Percentiles rank a stretch among this genome's conserved stretches.
Conservation (phyloP, 2,329 filamentous ascomycete species). For the Calonectria henricotiae region DNA sequence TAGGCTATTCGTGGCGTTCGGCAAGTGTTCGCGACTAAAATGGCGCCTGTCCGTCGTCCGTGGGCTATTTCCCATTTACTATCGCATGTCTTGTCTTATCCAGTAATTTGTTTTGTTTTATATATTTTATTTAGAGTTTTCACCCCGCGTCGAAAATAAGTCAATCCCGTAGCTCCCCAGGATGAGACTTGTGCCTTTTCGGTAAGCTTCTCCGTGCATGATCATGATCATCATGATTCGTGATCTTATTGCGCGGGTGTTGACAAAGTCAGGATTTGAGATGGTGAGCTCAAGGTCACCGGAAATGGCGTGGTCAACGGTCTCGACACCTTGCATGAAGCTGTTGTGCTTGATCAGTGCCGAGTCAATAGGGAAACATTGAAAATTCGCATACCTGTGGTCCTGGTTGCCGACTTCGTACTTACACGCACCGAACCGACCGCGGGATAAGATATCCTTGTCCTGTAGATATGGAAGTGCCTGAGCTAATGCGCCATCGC, state of each 20-base stretch:
- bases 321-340: constrained; percentile 98
- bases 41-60: no score
- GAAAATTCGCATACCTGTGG: constrained; percentile 73
- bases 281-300: constrained; percentile 92
- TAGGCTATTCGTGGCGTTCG: no score
- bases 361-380: neutral
- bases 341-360: constrained; percentile 15
- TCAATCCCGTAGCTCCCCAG: no score
- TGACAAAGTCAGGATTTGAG: constrained; percentile 98
- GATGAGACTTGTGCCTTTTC: neutral
- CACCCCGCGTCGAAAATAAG: neutral
- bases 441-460: constrained; percentile 93
- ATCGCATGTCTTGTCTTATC: no score
- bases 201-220: neutral
- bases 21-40: no score
- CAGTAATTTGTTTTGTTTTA: neutral
- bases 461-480: constrained; percentile 93
- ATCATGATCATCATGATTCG: no score
- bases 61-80: no score
- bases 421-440: constrained; percentile 97
- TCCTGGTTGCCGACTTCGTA: constrained; percentile 98
- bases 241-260: constrained; percentile 72
- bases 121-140: neutral
- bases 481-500: constrained; percentile 93
- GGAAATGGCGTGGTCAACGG: constrained; percentile 89